Evolutionary conservation across 129 eudicot species (phyloP).

Genomic region (Tanacetum coccineum): DNA sequence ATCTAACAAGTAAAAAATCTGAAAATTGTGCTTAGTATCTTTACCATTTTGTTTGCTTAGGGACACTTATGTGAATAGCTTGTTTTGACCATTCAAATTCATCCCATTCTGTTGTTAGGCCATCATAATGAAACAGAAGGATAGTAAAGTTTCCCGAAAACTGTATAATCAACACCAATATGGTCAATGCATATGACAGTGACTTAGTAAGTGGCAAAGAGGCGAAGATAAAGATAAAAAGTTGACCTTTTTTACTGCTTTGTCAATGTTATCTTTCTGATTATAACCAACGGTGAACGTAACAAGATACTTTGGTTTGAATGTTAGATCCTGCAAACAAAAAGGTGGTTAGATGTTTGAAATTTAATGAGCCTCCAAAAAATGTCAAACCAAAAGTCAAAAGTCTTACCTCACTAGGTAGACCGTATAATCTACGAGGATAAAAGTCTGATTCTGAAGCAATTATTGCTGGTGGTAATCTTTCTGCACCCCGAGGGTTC

Average conservation of each 20-base stretch:
- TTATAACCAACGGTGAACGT: constrained; percentile 82
- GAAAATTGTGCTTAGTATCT: neutral
- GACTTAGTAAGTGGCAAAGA: neutral
- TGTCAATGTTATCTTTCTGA: constrained; percentile 70
- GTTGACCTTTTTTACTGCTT: constrained; percentile 73
- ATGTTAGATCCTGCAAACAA: constrained; percentile 62
- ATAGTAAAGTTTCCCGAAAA: constrained; percentile 83
- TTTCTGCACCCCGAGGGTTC: constrained; percentile 88
- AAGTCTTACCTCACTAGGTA: constrained; percentile 65
- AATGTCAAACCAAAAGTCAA: constrained; percentile 6
- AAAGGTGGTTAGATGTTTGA: constrained; percentile 3
- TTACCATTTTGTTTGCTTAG: constrained; percentile 91
- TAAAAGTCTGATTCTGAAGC: constrained; percentile 69
- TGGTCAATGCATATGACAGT: neutral
- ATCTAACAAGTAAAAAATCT: neutral
- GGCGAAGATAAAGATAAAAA: neutral
- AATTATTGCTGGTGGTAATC: constrained; percentile 77
- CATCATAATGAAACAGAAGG: constrained; percentile 86
- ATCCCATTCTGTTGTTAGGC: constrained; percentile 81
- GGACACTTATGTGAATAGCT: constrained; percentile 78
- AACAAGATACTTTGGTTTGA: constrained; percentile 74
- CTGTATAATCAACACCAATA: constrained; percentile 36
- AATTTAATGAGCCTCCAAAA: constrained; percentile 16
- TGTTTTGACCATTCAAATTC: constrained; percentile 87
- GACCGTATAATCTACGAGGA: constrained; percentile 64